Percentiles rank a stretch among this genome's conserved stretches.
These are phyloP conservation scores for Scenedesmus sp. DNA, from an alignment of 163 green algal species.

Conservation along the genomic window DNA sequence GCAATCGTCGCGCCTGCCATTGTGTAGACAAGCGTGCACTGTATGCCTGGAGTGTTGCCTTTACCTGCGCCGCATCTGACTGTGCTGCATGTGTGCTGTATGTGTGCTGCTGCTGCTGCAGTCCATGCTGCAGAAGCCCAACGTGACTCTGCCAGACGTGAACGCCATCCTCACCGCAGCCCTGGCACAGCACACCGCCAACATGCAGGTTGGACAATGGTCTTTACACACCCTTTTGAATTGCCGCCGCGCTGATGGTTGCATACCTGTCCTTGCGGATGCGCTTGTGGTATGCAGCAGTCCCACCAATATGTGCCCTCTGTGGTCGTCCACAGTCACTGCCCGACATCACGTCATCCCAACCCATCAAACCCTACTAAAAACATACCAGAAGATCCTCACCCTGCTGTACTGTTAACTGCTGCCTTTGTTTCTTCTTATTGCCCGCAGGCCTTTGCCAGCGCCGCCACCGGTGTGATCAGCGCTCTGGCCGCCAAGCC, in stretches of 20 bases:
- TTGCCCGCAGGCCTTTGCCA: not conserved
- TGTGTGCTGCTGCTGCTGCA: not conserved
- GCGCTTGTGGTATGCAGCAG: too few relatives aligned
- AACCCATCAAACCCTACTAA: too few relatives aligned
- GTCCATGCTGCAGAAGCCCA: not conserved
- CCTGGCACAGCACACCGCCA: not conserved
- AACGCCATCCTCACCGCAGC: not conserved
- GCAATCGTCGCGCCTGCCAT: not conserved
- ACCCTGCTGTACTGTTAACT: too few relatives aligned
- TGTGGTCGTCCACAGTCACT: too few relatives aligned
- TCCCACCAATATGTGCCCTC: too few relatives aligned
- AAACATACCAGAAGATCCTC: too few relatives aligned
- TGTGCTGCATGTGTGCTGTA: not conserved
- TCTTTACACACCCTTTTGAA: too few relatives aligned
- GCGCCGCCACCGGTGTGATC: not conserved
- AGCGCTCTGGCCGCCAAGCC: not conserved
- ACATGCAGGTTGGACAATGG: not conserved
- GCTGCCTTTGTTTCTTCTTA: not conserved
- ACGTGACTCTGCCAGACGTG: not conserved
- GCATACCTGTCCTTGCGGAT: too few relatives aligned
- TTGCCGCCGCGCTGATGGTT: too few relatives aligned
- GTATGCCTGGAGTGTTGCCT: too few relatives aligned
- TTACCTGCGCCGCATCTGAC: too few relatives aligned
- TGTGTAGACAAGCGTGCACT: not conserved
- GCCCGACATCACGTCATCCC: not conserved